phyloP scores from a whole-genome alignment of 2,329 filamentous ascomycete genomes.

The Scedosporium minutisporum region DNA sequence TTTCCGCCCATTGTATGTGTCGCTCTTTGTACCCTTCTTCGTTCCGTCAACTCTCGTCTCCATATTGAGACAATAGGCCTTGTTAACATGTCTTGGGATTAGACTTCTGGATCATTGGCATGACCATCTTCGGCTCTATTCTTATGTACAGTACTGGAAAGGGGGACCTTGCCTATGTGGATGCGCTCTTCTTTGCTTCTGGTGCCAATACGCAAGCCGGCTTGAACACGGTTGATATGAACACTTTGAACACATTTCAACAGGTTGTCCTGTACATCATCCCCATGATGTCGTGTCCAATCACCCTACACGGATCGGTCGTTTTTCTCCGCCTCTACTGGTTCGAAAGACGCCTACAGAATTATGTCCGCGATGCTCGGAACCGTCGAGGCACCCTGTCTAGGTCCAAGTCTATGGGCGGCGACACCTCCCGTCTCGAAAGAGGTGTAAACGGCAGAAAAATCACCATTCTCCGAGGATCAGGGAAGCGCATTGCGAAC shows the following conservation, averaged over 20 bases:
- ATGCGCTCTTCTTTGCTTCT: slow-evolving; percentile 80
- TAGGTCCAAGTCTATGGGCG: slow-evolving; percentile 43
- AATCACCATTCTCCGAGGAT: slow-evolving; percentile 57
- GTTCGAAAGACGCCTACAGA: slow-evolving; percentile 94
- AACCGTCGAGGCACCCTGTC: slow-evolving; percentile 53
- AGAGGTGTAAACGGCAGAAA: slow-evolving; percentile 54
- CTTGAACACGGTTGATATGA: slow-evolving; percentile 69
- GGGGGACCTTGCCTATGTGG: slow-evolving; percentile 63
- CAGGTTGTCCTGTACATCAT: slow-evolving; percentile 65
- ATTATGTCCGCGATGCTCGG: slow-evolving; percentile 66
- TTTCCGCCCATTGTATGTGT: slow-evolving; percentile 64
- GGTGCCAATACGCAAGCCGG: slow-evolving; percentile 88
- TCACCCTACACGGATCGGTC: slow-evolving; percentile 74
- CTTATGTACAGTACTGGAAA: slow-evolving; percentile 56
- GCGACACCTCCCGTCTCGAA: slow-evolving; percentile 41
- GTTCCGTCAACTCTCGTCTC: neutral
- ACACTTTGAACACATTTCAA: slow-evolving; percentile 59
- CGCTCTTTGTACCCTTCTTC: neutral
- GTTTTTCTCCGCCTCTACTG: slow-evolving; percentile 92
- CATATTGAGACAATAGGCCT: slow-evolving; percentile 1
- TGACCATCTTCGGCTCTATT: slow-evolving; percentile 65
- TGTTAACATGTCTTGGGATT: neutral
- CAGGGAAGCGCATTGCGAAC: slow-evolving; percentile 49
- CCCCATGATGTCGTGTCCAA: slow-evolving; percentile 68
- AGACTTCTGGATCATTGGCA: slow-evolving; percentile 74